A percentile compares a stretch with the other conserved stretches of the same genome.
Evolutionary conservation across 176 grass and related monocot species (phyloP).

Genomic region (Ensete ventricosum): DNA sequence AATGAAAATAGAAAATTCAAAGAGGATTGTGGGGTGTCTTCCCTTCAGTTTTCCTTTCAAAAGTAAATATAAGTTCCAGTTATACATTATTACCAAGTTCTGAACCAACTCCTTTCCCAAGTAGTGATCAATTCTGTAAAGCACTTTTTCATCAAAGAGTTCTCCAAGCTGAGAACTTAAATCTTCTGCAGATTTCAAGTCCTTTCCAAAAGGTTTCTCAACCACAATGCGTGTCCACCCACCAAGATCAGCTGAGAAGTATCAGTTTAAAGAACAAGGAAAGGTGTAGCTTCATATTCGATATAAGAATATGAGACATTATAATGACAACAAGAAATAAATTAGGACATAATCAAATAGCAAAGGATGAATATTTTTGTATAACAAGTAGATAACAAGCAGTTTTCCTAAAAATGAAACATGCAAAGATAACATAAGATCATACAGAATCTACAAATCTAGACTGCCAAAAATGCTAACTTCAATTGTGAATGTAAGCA

Average conservation of each 20-base stretch:
- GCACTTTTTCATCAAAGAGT: slow-evolving; percentile 12
- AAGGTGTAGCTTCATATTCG: not conserved
- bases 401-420: not conserved
- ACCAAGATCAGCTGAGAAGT: slow-evolving; percentile 10
- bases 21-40: not conserved
- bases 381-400: not conserved
- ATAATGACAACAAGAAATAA: not conserved
- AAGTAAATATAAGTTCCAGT: not conserved
- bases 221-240: slow-evolving; percentile 16
- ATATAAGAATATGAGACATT: not conserved
- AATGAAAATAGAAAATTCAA: not conserved
- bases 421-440: not conserved
- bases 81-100: slow-evolving; percentile 19
- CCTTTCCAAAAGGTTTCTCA: slow-evolving; percentile 21
- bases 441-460: not conserved
- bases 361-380: not conserved
- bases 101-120: slow-evolving; percentile 24
- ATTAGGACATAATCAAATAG: not conserved
- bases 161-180: slow-evolving; percentile 18
- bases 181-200: slow-evolving; percentile 15
- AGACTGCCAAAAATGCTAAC: not conserved
- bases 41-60: not conserved
- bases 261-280: not conserved
- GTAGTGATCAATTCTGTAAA: slow-evolving; percentile 25
- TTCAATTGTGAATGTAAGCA: not conserved